Conservation (phyloP, 75 land plant genomes). For the Azolla pinnata region DNA sequence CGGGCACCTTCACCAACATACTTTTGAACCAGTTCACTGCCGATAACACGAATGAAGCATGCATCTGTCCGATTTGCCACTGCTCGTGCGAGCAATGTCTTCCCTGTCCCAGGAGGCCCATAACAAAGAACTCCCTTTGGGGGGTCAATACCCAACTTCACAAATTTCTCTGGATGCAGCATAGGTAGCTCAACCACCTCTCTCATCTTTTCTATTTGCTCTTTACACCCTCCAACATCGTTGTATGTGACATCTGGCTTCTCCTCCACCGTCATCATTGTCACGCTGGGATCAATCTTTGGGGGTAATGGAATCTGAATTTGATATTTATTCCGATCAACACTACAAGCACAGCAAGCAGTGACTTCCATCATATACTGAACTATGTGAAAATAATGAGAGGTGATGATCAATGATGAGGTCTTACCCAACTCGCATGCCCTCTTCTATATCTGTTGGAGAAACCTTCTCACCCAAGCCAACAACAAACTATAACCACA, state of each 20-base stretch:
- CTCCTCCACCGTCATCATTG: conserved; percentile 99
- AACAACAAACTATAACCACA: conserved; percentile 76
- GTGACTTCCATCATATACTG: neutral
- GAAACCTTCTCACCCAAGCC: conserved; percentile 96
- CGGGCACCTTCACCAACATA: conserved; percentile 99
- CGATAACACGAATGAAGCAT: conserved; percentile 97
- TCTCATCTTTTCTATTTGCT: conserved; percentile 97
- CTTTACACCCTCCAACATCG: conserved; percentile 98
- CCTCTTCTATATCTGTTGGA: conserved; percentile 98
- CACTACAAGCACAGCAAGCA: conserved; percentile 38
- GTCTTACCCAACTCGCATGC: conserved; percentile 99
- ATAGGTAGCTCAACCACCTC: conserved; percentile 98
- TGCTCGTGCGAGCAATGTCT: conserved; percentile 92
- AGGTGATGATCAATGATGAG: neutral
- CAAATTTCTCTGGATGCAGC: conserved; percentile 99
- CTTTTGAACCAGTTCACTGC: conserved; percentile 98
- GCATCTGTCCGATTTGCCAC: conserved; percentile 99
- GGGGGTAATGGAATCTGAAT: conserved; percentile 98
- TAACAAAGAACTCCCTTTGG: conserved; percentile 98
- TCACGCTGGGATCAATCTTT: conserved; percentile 97
- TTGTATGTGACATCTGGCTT: conserved; percentile 99
- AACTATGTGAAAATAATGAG: neutral
- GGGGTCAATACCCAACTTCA: conserved; percentile 97
- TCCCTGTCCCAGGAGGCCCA: conserved; percentile 98
- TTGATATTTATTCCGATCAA: conserved; percentile 96